Base-by-base conservation (phyloP, 768 basidiomycete species). In the Lentinula sp. region DNA sequence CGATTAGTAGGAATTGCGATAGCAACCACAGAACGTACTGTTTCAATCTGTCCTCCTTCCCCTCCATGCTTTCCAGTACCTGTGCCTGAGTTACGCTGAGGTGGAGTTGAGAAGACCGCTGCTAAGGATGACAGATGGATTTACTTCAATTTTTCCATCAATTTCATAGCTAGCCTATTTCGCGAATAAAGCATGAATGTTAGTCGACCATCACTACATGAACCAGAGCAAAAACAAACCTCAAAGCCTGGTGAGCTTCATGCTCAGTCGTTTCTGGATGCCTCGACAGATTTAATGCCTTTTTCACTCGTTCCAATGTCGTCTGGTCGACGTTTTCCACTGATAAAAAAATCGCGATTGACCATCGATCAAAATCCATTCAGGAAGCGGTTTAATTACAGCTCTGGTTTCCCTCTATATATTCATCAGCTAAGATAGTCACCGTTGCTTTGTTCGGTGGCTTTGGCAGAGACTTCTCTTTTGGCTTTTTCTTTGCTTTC, bases 21-120 rank as follows among this genome's bases (percentile, higher is more conserved):
- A n/a, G 46, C n/a, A 9, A 7, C 5, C 6, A 66, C 57, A 40
- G 59, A 62, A 45, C 70, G 69, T 23, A 65, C 70, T 70, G 65
- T 62, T 71, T 67, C 15, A 70, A 57, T 43, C 63, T 67, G 42
- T 71, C 69, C 3, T 66, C 61, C 10, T 68, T 64, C 1, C 64
- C 61, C 51, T 70, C 71, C 15, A 62, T 61, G 10, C 46, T 48
- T 48, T 70, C 62, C 50, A 73, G 57, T 4, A 73, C 57, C 31
- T 71, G 70, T 5, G 71, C 70, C 60, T 71, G 69, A 11, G 66
- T 66, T 31, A 73, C 64, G 49, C 70, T 71, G 61, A 42, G 40
- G 48, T 10, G 0, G 21, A 48, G 6, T 21, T 48, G 7, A 48
- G 8, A 21, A 48, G 16, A 45, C 4, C 43, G 18, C 9, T 10